Evolutionary conservation across 2,329 filamentous ascomycete species (phyloP).

Genomic region (Trichoderma lentiforme): DNA sequence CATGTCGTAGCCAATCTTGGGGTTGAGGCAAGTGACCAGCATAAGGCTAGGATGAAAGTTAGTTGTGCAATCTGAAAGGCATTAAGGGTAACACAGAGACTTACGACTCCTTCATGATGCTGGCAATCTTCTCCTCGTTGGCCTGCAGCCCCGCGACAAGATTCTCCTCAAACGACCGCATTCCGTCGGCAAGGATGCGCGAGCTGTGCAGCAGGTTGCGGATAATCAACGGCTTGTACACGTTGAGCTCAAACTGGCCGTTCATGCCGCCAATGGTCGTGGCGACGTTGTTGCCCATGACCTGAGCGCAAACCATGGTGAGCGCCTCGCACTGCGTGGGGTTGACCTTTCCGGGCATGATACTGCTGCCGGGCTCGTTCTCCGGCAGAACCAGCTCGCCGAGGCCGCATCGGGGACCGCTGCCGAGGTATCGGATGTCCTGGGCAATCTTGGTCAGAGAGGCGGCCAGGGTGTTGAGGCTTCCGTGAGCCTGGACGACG

Average conservation of each 20-base stretch:
- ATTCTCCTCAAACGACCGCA: conserved; percentile 94
- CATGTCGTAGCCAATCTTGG: conserved; percentile 97
- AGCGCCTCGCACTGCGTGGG: conserved; percentile 96
- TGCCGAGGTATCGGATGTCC: conserved; percentile 95
- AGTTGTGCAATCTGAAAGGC: not conserved
- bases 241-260: conserved; percentile 98
- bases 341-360: conserved; percentile 99
- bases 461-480: conserved; percentile 85
- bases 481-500: conserved; percentile 88
- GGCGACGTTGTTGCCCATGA: conserved; percentile 95
- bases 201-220: conserved; percentile 91
- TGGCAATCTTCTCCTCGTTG: conserved; percentile 87
- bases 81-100: conserved; percentile 28
- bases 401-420: conserved; percentile 90
- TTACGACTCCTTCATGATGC: conserved; percentile 92
- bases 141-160: conserved; percentile 83
- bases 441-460: conserved; percentile 98
- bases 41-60: conserved; percentile 64
- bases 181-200: conserved; percentile 83
- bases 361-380: conserved; percentile 95
- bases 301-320: conserved; percentile 96
- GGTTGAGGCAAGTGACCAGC: conserved; percentile 97
- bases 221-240: conserved; percentile 97
- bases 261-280: conserved; percentile 93
- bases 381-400: conserved; percentile 91